A percentile compares a stretch with the other conserved stretches of the same genome.
Conservation (phyloP, 2,329 filamentous ascomycete genomes). For the Chrysosporium queenslandicum region DNA sequence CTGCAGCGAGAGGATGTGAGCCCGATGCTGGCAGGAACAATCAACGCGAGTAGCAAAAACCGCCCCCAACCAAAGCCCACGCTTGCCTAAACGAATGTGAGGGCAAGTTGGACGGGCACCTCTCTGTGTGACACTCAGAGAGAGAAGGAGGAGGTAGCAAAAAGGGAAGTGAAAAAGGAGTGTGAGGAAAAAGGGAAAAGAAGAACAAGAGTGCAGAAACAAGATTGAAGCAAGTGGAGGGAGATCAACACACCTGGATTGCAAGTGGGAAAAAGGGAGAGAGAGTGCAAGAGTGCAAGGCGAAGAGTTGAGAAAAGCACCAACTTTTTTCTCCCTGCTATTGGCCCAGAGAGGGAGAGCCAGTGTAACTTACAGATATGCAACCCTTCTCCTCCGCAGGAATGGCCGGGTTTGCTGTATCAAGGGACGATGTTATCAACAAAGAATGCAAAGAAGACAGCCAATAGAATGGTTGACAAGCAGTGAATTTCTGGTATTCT, state of each 20-base stretch:
- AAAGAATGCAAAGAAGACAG: not conserved
- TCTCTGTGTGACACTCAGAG: not conserved
- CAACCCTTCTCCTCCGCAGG: not conserved
- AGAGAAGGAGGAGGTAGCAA: not conserved
- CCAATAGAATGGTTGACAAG: not conserved
- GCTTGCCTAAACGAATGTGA: slow-evolving; percentile 9
- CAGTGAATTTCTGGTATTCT: not conserved
- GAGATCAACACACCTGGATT: slow-evolving; percentile 5
- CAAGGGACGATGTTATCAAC: not conserved
- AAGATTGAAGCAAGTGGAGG: slow-evolving; percentile 9
- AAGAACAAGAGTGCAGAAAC: not conserved
- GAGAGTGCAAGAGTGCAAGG: not conserved
- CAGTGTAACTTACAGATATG: slow-evolving; percentile 1
- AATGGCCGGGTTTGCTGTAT: not conserved
- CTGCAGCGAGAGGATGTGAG: not conserved
- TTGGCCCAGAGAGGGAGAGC: not conserved
- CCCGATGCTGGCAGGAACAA: slow-evolving; percentile 6
- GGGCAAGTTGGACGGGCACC: not conserved
- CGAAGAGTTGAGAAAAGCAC: not conserved
- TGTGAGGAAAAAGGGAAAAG: not conserved
- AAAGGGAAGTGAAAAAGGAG: not conserved
- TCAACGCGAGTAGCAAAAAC: not conserved
- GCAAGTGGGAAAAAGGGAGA: not conserved
- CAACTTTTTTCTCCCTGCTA: not conserved
- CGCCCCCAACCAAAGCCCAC: not conserved